Base-by-base conservation (phyloP, 2,329 filamentous ascomycete species). In the Ophiostoma piceae region DNA sequence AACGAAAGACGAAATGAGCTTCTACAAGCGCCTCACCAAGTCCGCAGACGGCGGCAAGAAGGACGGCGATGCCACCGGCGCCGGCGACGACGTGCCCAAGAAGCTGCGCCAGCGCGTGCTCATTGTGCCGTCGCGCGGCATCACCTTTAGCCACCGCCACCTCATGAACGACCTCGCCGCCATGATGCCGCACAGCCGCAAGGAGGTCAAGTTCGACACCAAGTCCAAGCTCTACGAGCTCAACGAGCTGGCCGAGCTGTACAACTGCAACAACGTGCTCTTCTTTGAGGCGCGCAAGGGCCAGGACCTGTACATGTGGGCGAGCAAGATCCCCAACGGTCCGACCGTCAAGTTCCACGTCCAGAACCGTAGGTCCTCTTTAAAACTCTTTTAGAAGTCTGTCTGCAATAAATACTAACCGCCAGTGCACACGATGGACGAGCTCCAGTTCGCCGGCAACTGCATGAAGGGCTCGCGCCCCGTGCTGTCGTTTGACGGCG, bases 371-470 rank as follows among this genome's bases (percentile, higher is more conserved):
- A 79, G 77, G 84, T 77, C 3, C 12, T 3, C 12, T 1, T 41
- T n/a, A n/a, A n/a, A n/a, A n/a, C n/a, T n/a, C n/a, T n/a, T n/a
- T n/a, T n/a, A n/a, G n/a, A n/a, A n/a, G n/a, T n/a, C n/a, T n/a
- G n/a, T n/a, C n/a, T n/a, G n/a, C n/a, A n/a, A n/a, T n/a, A n/a
- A n/a, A n/a, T n/a, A n/a, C n/a, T n/a, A n/a, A n/a, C n/a, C n/a
- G n/a, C n/a, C n/a, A 91, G 85, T 97, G 77, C 94, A 97, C 81
- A 97, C 94, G 11, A 97, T 96, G 92, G 92, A 94, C 77, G 95
- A 99, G 79, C 84, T 99, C 47, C 92, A 97, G 77, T 98, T 99
- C 79, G 94, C 93, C 19, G 95, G 95, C 69, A 99, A 99, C 83
- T 97, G 94, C 78, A 83, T 98, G 72, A 97, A 97, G 81, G 95